Percentiles rank a stretch among this genome's conserved stretches.
Conservation (phyloP, 1,284 basidiomycete genomes). For the Cryptococcus sp. region DNA sequence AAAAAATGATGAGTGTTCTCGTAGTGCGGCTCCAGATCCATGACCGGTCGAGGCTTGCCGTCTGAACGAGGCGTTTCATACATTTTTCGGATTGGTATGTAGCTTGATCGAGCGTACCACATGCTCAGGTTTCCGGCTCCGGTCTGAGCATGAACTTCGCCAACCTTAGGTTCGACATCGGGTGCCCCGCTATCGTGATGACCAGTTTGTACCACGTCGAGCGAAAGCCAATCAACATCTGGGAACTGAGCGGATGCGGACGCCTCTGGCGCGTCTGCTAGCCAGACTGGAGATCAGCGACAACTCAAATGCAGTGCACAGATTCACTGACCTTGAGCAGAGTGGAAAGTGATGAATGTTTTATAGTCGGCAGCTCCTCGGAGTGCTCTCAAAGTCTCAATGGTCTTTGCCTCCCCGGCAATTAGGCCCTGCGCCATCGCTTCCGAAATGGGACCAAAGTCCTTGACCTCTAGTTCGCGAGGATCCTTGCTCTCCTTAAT, state of each 20-base stretch:
- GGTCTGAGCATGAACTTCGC: not conserved
- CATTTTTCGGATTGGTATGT: constrained; percentile 4
- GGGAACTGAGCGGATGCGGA: constrained; percentile 3
- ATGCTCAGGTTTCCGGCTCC: not conserved
- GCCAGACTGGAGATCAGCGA: constrained; percentile 6
- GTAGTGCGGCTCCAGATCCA: constrained; percentile 8
- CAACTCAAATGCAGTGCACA: not conserved
- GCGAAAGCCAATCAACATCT: constrained; percentile 4
- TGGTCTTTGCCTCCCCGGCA: not conserved
- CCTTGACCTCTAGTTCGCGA: no score
- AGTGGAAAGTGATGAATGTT: not conserved
- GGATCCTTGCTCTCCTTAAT: not conserved
- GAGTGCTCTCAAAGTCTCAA: not conserved
- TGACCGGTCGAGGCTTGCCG: not conserved
- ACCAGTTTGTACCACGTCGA: constrained; percentile 10
- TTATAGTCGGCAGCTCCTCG: not conserved
- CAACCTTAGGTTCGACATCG: not conserved
- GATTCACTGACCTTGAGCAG: constrained; percentile 1
- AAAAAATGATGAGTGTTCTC: not conserved
- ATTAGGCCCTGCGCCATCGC: no score
- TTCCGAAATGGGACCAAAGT: no score
- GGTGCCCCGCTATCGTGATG: not conserved
- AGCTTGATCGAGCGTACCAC: constrained; percentile 2
- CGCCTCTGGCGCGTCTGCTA: constrained; percentile 1
- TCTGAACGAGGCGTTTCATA: not conserved